phyloP scores from a whole-genome alignment of 139 green algal species.

The Zygnema cylindricum region DNA sequence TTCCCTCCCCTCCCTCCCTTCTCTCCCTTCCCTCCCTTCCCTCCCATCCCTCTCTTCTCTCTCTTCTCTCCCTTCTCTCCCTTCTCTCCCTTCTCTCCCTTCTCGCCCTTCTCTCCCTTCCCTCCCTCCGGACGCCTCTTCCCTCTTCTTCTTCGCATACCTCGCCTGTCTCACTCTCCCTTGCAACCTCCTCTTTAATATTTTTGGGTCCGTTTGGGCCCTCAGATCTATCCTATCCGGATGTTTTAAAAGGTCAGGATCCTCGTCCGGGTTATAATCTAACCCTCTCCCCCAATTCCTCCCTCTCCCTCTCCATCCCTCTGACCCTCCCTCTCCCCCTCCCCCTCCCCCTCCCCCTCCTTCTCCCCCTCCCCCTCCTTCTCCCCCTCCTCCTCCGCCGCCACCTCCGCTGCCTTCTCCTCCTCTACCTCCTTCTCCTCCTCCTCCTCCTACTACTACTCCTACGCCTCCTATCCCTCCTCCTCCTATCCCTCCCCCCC shows the following conservation, averaged over 20 bases:
- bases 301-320: neutral
- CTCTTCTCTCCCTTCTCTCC: neutral
- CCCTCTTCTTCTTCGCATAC: neutral
- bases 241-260: neutral
- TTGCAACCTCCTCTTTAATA: neutral
- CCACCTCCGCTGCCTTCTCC: neutral
- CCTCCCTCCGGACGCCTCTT: neutral
- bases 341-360: neutral
- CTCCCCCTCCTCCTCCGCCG: neutral
- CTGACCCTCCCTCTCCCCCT: neutral
- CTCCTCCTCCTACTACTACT: neutral
- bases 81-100: neutral
- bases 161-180: neutral
- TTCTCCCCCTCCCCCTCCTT: neutral
- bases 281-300: neutral
- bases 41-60: too few relatives aligned
- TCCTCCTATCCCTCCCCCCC: neutral
- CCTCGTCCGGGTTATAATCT: neutral
- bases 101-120: neutral
- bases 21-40: too few relatives aligned
- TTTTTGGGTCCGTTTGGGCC: neutral
- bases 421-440: neutral
- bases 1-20: too few relatives aligned
- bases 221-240: neutral
- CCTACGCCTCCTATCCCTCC: neutral